phyloP scores from a whole-genome alignment of 2,329 filamentous ascomycete species.

The Scortechinia acanthostroma region DNA sequence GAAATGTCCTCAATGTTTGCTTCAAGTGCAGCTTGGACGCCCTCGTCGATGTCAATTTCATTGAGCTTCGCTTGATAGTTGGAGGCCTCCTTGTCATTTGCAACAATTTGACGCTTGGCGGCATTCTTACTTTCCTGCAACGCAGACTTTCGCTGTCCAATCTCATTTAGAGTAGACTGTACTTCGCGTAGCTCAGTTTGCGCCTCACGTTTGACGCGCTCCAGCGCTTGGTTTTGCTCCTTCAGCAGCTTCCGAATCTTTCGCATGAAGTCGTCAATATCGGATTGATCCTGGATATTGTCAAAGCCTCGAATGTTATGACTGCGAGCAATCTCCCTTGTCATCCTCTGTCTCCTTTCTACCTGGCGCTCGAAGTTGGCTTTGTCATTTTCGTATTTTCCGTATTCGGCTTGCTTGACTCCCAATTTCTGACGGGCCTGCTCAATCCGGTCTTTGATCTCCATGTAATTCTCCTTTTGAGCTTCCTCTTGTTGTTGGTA shows the following conservation, averaged over 20 bases:
- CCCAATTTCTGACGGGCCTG: constrained; percentile 36
- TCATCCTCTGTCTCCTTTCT: constrained; percentile 61
- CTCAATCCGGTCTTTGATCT: constrained; percentile 45
- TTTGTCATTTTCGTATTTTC: constrained; percentile 78
- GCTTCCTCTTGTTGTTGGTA: constrained; percentile 56
- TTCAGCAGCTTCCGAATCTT: constrained; percentile 67
- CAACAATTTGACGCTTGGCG: constrained; percentile 64
- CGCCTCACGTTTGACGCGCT: constrained; percentile 67
- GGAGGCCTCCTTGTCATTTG: constrained; percentile 65
- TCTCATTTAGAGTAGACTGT: constrained; percentile 63
- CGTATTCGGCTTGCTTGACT: constrained; percentile 55
- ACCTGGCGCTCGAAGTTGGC: constrained; percentile 79
- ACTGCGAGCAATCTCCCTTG: constrained; percentile 69
- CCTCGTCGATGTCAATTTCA: constrained; percentile 78
- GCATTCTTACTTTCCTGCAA: constrained; percentile 69
- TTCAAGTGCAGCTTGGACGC: constrained; percentile 71
- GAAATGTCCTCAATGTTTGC: constrained; percentile 61
- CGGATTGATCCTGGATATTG: constrained; percentile 65
- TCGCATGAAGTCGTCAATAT: constrained; percentile 71
- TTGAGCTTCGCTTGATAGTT: constrained; percentile 63
- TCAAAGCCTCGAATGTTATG: constrained; percentile 83
- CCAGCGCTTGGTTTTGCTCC: constrained; percentile 75
- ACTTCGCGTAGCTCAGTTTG: constrained; percentile 68
- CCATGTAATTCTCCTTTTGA: constrained; percentile 56
- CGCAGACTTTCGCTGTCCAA: constrained; percentile 68